Base-by-base conservation (phyloP, 768 basidiomycete species). In the Lyophyllum atratum region DNA sequence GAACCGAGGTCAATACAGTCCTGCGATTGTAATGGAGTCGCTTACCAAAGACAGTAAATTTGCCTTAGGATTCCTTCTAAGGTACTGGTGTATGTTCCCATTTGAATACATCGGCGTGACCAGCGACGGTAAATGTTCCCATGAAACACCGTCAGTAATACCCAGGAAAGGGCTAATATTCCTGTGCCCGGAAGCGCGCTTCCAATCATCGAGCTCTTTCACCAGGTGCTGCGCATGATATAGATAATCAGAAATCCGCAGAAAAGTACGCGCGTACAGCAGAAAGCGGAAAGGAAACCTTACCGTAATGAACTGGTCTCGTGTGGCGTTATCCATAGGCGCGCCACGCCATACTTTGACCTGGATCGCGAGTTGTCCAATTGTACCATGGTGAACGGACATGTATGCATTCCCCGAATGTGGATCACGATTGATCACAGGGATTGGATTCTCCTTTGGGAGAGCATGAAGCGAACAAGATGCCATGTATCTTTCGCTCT, bases 121-220 rank as follows among this genome's bases (percentile, higher is more conserved):
- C 3, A 67, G 52, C 28, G 58, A 24, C 3, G 65, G 65, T 15
- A 63, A 43, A 44, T 14, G 57, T 1, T 49, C 22, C 48, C 56
- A 48, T 9, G 46, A 44, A 4, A 58, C 39, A 17, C 43, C 25
- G 21, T 49, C 39, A n/a, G 26, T 34, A 22, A 68, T 49, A 21
- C 67, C 67, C 19, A 54, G 29, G 37, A 64, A 65, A 2, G 58
- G 49, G 6, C 40, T 54, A 39, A 68, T 52, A 42, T 67, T 65
- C 3, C 48, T 55, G 31, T 65, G 66, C 4, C 49, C 48, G 0
- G 53, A 50, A 12, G 54, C 64, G 12, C 55, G 50, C 39, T 55
- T 58, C 67, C 67, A 68, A 11, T 55, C 48, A 26, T 59, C 52
- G 28, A 68, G 58, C 24, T 54, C 54, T 25, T 31, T 48, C 28